Evolutionary conservation across 2,329 filamentous ascomycete genomes (phyloP).

Genomic region (Teratosphaeria gauchensis): DNA sequence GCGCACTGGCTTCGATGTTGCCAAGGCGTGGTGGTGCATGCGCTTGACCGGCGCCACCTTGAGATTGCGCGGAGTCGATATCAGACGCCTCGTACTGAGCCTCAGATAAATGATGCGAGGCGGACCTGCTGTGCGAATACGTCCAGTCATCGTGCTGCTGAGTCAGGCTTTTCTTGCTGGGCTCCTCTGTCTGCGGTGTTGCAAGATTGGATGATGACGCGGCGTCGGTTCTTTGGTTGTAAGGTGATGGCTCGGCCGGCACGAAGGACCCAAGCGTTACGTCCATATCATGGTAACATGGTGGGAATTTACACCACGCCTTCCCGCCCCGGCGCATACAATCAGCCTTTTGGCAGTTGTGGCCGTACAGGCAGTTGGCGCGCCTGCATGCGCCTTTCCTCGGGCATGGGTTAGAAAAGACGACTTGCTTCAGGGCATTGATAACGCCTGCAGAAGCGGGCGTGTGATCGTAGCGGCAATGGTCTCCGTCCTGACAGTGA

Average conservation of each 20-base stretch:
- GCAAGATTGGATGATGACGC: not conserved
- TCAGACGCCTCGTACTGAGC: not conserved
- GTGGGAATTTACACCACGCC: conserved; percentile 15
- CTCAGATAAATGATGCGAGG: not conserved
- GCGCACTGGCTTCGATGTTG: not conserved
- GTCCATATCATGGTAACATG: not conserved
- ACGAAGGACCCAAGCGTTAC: not conserved
- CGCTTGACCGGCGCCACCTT: not conserved
- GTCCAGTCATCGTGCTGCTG: not conserved
- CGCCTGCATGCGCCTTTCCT: conserved; percentile 33
- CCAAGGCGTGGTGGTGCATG: not conserved
- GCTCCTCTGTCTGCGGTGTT: not conserved
- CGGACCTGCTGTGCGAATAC: not conserved
- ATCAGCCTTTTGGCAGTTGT: conserved; percentile 32
- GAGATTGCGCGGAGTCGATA: not conserved
- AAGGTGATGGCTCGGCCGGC: not conserved
- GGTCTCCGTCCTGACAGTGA: conserved; percentile 20
- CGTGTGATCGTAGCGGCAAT: conserved; percentile 40
- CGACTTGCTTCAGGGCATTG: conserved; percentile 36
- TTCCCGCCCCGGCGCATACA: conserved; percentile 20
- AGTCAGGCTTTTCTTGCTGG: not conserved
- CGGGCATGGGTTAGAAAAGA: conserved; percentile 35
- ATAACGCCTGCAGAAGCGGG: conserved; percentile 31
- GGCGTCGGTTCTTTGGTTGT: not conserved
- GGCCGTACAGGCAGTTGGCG: conserved; percentile 37